A percentile compares a stretch with the other conserved stretches of the same genome.
These are phyloP conservation scores for Apiospora sp. DNA, from an alignment of 2,329 filamentous ascomycete genomes.

Conservation along the genomic window DNA sequence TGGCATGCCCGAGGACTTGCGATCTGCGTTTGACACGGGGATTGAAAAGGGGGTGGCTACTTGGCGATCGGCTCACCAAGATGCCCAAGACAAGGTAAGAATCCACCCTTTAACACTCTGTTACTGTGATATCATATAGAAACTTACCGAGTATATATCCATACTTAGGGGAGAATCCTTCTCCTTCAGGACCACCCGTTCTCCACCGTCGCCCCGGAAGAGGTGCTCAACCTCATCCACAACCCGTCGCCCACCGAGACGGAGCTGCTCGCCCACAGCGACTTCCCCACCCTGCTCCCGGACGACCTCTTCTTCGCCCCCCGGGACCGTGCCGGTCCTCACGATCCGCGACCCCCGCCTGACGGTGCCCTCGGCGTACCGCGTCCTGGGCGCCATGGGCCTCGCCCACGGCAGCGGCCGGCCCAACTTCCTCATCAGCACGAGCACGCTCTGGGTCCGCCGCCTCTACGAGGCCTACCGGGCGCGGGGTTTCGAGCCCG, in stretches of 20 bases:
- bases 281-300: background rate
- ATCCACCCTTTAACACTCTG: background rate
- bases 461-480: background rate
- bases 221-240: background rate
- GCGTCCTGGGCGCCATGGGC: background rate
- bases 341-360: constrained; percentile 2
- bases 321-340: background rate
- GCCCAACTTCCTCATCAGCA: constrained; percentile 3
- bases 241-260: background rate
- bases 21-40: background rate
- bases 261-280: background rate
- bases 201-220: background rate
- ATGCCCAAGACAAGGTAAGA: background rate
- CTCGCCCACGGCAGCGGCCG: background rate
- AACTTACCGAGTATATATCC: no score
- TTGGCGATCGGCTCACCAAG: background rate
- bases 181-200: background rate
- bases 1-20: background rate
- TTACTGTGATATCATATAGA: no score
- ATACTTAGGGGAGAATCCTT: background rate
- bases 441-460: background rate
- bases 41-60: background rate
- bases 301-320: background rate
- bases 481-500: background rate
- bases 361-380: background rate